These are phyloP conservation scores for Barnettozyma sp. DNA, from an alignment of 805 yeast species.

Conservation along the genomic window DNA sequence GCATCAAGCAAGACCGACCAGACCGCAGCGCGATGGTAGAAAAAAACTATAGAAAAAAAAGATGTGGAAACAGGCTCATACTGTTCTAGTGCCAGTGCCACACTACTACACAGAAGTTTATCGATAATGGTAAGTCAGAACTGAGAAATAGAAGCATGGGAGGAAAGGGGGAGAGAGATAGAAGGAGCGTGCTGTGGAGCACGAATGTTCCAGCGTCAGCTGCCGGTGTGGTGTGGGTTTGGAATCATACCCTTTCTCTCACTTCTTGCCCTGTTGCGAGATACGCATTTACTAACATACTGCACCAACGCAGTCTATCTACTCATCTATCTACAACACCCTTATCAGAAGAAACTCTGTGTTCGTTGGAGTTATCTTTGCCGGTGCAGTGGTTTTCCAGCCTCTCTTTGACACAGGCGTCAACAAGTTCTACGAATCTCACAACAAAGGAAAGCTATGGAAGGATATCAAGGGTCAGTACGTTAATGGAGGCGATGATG, in stretches of 20 bases:
- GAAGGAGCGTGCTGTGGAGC: too few species aligned
- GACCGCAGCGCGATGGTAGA: too few species aligned
- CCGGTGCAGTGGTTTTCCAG: slow-evolving; percentile 82
- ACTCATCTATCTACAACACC: slow-evolving; percentile 52
- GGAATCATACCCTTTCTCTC: neutral
- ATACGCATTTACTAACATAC: neutral
- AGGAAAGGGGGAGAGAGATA: too few species aligned
- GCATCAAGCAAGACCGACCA: too few species aligned
- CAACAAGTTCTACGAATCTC: slow-evolving; percentile 65
- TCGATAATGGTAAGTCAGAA: too few species aligned
- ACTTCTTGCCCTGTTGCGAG: too few species aligned
- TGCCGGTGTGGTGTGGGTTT: too few species aligned
- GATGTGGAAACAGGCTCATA: too few species aligned
- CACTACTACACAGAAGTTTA: too few species aligned
- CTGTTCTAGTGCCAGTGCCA: too few species aligned
- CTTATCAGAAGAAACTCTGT: slow-evolving; percentile 87
- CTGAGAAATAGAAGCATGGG: too few species aligned
- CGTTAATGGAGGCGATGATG: slow-evolving; percentile 56
- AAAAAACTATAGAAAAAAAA: too few species aligned
- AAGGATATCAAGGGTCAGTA: slow-evolving; percentile 60
- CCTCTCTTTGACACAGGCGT: slow-evolving; percentile 62
- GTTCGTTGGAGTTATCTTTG: slow-evolving; percentile 76
- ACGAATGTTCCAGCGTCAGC: neutral
- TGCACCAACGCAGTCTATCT: slow-evolving; percentile 27
- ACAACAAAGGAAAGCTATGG: slow-evolving; percentile 85